Percentiles rank a stretch among this genome's conserved stretches.
Evolutionary conservation across 305 asterid genomes (phyloP).

Genomic region (Solanum hybrid): DNA sequence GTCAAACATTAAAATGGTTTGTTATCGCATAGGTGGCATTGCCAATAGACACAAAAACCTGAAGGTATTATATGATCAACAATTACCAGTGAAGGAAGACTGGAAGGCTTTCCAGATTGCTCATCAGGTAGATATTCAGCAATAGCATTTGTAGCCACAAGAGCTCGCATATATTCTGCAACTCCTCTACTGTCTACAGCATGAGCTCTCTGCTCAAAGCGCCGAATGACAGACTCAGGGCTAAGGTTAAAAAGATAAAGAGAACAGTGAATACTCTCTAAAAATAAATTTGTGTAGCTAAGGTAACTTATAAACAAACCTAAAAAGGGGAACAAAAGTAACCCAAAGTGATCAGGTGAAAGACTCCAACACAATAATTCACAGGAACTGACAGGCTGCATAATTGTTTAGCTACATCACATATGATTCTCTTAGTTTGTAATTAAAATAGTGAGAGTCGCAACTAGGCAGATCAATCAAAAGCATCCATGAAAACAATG

Average conservation of each 20-base stretch:
- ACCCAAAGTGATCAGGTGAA: neutral
- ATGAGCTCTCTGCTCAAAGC: slow-evolving; percentile 84
- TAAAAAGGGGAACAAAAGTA: neutral
- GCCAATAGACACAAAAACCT: neutral
- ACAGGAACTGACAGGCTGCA: neutral
- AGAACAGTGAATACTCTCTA: slow-evolving; percentile 13
- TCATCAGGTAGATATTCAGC: slow-evolving; percentile 89
- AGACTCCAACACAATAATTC: neutral
- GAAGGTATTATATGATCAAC: neutral
- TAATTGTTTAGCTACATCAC: neutral
- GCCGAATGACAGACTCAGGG: slow-evolving; percentile 89
- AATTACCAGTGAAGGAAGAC: slow-evolving; percentile 89
- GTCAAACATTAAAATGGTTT: neutral
- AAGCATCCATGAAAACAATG: neutral
- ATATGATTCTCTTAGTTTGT: neutral
- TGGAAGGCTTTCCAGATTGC: slow-evolving; percentile 78
- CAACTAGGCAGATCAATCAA: neutral
- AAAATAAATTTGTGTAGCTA: neutral
- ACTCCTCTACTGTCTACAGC: slow-evolving; percentile 90
- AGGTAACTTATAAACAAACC: neutral
- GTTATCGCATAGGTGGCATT: neutral
- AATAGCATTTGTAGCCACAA: slow-evolving; percentile 72
- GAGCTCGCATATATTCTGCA: slow-evolving; percentile 80
- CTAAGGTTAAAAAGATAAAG: slow-evolving; percentile 24
- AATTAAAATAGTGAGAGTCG: neutral